phyloP scores from a whole-genome alignment of 179 eudicot species.

The Spergularia azorica region DNA sequence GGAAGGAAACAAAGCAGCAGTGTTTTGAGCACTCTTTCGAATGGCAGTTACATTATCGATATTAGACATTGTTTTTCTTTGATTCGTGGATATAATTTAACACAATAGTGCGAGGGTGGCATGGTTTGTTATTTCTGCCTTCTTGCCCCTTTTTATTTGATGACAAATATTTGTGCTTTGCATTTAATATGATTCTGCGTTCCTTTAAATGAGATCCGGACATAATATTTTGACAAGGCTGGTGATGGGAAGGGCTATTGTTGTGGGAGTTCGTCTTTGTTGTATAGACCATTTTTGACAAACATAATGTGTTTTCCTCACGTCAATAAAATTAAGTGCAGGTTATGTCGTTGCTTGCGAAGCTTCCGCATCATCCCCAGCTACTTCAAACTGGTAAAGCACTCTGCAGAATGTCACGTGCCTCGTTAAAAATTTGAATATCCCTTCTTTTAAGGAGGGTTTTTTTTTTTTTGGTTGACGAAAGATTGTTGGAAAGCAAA shows the following conservation, averaged over 20 bases:
- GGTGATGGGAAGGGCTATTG: neutral
- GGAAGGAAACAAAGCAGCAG: neutral
- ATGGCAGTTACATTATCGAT: neutral
- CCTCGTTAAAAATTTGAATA: neutral
- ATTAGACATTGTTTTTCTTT: neutral
- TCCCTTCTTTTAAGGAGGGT: neutral
- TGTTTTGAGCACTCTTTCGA: neutral
- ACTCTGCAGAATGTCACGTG: neutral
- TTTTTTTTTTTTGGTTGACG: neutral
- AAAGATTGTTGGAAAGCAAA: neutral
- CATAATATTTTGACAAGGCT: neutral
- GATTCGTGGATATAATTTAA: neutral
- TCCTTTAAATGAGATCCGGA: neutral
- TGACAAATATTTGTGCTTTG: neutral
- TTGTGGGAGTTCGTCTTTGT: neutral
- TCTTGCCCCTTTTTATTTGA: neutral
- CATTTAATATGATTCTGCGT: neutral
- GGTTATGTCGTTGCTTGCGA: constrained; percentile 86
- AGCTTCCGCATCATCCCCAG: constrained; percentile 92
- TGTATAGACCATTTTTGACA: neutral
- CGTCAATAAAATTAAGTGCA: constrained; percentile 25
- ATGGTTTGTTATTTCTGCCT: neutral
- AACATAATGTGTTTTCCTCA: neutral
- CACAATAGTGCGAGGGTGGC: neutral
- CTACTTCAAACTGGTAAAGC: constrained; percentile 82